Percentiles rank a stretch among this genome's conserved stretches.
phyloP scores from a whole-genome alignment of 345 rosid species.

The Arabis hirsuta region DNA sequence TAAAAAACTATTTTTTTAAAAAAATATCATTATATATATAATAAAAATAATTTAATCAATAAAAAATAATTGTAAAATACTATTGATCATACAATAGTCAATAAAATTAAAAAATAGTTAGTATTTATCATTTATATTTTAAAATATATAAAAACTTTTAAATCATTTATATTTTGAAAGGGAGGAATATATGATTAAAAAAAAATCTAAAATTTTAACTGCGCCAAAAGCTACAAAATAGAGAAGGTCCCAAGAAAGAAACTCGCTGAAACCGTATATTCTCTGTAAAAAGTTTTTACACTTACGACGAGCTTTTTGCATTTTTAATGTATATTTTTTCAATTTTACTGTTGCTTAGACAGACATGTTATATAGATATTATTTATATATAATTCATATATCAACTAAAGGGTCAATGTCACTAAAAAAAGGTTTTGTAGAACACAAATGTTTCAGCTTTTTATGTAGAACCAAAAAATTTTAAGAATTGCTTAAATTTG shows the following conservation, averaged over 20 bases:
- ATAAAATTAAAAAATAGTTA: no score
- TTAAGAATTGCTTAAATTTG: constrained; percentile 11
- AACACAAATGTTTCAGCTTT: constrained; percentile 45
- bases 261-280: constrained; percentile 66
- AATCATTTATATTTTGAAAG: no score
- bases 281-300: constrained; percentile 57
- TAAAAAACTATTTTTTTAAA: no score
- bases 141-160: no score
- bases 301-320: constrained; percentile 57
- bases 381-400: not conserved
- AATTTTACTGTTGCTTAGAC: constrained; percentile 27
- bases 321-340: constrained; percentile 27
- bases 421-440: constrained; percentile 43
- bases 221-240: constrained; percentile 37
- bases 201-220: not conserved
- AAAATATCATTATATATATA: no score
- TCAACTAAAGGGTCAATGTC: constrained; percentile 35
- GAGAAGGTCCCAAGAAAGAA: constrained; percentile 46
- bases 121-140: no score
- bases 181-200: not conserved
- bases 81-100: no score
- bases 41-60: no score
- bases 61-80: no score
- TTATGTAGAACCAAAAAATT: constrained; percentile 31
- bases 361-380: constrained; percentile 13